These are phyloP conservation scores for Solanum phureja DNA, from an alignment of 257 asterid genomes.

Conservation along the genomic window DNA sequence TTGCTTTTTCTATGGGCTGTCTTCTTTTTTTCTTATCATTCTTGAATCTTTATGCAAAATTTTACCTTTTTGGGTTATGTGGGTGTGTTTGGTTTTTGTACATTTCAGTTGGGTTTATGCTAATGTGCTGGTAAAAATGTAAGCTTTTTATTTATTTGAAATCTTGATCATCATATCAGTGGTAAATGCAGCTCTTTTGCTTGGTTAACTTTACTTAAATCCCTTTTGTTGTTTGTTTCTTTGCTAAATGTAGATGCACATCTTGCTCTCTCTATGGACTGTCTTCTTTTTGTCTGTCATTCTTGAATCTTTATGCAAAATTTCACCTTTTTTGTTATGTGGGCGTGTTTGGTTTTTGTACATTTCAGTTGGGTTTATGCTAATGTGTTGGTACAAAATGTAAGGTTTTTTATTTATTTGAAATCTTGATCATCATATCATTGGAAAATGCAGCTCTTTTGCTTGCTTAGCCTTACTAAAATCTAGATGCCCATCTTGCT, in stretches of 20 bases:
- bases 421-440: neutral
- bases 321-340: neutral
- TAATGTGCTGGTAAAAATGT: neutral
- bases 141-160: neutral
- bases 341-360: neutral
- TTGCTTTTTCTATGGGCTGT: neutral
- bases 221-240: neutral
- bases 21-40: neutral
- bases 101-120: neutral
- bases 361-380: neutral
- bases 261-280: neutral
- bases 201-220: neutral
- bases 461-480: neutral
- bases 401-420: neutral
- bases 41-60: neutral
- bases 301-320: neutral
- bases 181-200: neutral
- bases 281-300: neutral
- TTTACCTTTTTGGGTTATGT: neutral
- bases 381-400: neutral
- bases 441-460: neutral
- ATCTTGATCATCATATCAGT: neutral
- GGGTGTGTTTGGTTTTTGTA: neutral
- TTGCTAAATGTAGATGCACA: neutral
- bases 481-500: neutral